Evolutionary conservation across 2,329 filamentous ascomycete species (phyloP), one percentile per base, ranked within the genome.

Genomic region (Grosmannia serpens): DNA sequence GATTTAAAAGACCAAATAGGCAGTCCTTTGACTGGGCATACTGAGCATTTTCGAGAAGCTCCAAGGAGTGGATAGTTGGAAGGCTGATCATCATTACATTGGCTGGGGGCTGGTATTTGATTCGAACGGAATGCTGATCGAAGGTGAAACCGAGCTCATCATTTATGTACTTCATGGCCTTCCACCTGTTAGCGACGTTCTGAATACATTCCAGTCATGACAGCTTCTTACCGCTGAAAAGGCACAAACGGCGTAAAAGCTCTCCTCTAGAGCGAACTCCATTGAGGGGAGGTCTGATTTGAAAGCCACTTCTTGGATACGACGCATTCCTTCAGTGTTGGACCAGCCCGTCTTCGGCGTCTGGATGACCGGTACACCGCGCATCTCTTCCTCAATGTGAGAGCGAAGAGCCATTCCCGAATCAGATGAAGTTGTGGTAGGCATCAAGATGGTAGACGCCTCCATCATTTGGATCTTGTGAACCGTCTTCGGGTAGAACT

Each of bases 21-120:
- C 87, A 92, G 46, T 92, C 83, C 62, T 85, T 89, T 0, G 91
- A 95, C 64, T 87, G 91, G 0, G 84, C 67, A 64, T 87, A 85
- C 15, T 88, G 85, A 0, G 91, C 68, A 64, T 96, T 99, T 66
- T 96, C 90, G 29, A 97, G 87, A 7, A 99, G 78, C 69, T 99
- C 94, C 3, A 99, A 76, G 0, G 90, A 90, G 44, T 86, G 81
- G 31, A 96, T 89, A 0, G 91, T 95, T 0, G 89, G 87, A 2
- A 94, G 79, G 66, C 96, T 92, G 65, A 97, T 95, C 82, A 95
- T 89, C 91, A 97, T 96, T 0, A 90, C 89, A 27, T 92, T 88
- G 67, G 95, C 89, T 0, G 90, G 91, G 1, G 91, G 87, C 66
- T 92, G 86, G 64, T 95, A 96, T 62, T 84, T 86, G 67, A 97